These are phyloP conservation scores for Urochloa ruziziensis DNA, from an alignment of 176 grass and related monocot genomes.

Conservation along the genomic window DNA sequence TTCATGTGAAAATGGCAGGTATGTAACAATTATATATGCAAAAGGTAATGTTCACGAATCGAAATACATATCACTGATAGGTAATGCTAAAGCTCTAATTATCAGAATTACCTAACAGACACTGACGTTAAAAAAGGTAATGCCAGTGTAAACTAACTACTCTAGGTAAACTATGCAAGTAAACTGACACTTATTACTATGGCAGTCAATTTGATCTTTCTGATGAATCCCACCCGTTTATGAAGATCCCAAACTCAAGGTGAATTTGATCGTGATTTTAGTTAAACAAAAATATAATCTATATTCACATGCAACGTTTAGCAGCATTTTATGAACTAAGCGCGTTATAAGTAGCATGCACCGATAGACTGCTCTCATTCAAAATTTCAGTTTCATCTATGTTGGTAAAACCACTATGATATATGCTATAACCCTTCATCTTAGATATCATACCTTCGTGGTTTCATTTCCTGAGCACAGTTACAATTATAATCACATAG, in stretches of 20 bases:
- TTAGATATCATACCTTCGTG: neutral
- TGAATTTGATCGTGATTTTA: neutral
- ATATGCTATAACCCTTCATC: neutral
- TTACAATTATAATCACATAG: neutral
- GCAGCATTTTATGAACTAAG: neutral
- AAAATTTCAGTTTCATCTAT: neutral
- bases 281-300: neutral
- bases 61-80: conserved; percentile 16
- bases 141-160: neutral
- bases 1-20: conserved; percentile 15
- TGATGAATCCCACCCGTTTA: neutral
- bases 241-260: neutral
- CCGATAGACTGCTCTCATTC: neutral
- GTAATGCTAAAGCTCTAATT: neutral
- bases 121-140: neutral
- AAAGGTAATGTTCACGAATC: conserved; percentile 2
- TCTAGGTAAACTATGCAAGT: neutral
- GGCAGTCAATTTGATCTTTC: conserved; percentile 19
- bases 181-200: neutral
- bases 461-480: neutral
- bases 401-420: neutral
- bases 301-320: neutral
- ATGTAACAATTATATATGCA: conserved; percentile 14
- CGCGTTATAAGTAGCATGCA: neutral
- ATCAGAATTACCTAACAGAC: conserved; percentile 32